Evolutionary conservation across 2,329 filamentous ascomycete genomes (phyloP).

Genomic region (Chaetomiaceae sp.): DNA sequence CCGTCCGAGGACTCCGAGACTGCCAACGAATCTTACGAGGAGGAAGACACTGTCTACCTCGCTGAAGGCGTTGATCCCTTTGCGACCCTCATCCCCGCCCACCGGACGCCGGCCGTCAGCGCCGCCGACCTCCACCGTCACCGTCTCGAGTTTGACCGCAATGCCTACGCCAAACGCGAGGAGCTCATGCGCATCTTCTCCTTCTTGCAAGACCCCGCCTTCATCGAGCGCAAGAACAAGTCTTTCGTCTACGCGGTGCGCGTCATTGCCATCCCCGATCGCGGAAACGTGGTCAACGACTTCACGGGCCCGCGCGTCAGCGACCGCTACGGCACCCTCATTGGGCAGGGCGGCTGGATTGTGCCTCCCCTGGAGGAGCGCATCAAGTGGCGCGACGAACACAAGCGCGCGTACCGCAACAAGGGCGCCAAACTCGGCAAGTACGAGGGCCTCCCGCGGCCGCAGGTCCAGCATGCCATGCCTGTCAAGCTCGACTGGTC

Average conservation of each 20-base stretch:
- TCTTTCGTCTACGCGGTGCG: slow-evolving; percentile 27
- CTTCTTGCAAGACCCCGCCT: slow-evolving; percentile 8
- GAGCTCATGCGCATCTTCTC: slow-evolving; percentile 4
- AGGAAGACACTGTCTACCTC: slow-evolving; percentile 2
- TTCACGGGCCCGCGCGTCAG: slow-evolving; percentile 18
- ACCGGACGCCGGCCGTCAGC: background rate
- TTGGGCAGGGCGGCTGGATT: slow-evolving; percentile 27
- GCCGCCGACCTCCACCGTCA: slow-evolving; percentile 7
- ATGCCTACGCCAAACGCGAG: background rate
- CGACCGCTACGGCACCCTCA: slow-evolving; percentile 16
- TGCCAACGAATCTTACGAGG: background rate
- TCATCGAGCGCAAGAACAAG: slow-evolving; percentile 14
- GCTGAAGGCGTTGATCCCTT: slow-evolving; percentile 1
- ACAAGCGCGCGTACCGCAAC: slow-evolving; percentile 10
- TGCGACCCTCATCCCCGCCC: background rate
- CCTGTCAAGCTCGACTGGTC: slow-evolving; percentile 16
- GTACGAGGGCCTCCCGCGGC: slow-evolving; percentile 6
- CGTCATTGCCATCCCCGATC: slow-evolving; percentile 19
- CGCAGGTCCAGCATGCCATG: slow-evolving; percentile 9
- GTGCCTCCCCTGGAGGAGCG: slow-evolving; percentile 26
- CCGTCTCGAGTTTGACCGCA: background rate
- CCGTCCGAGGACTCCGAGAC: background rate
- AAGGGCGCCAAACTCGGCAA: slow-evolving; percentile 6
- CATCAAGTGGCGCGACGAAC: slow-evolving; percentile 2
- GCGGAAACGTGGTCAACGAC: slow-evolving; percentile 9